Percentiles rank a stretch among this genome's conserved stretches.
Conservation (phyloP, 2,329 filamentous ascomycete genomes). For the Botrytis tulipae region DNA sequence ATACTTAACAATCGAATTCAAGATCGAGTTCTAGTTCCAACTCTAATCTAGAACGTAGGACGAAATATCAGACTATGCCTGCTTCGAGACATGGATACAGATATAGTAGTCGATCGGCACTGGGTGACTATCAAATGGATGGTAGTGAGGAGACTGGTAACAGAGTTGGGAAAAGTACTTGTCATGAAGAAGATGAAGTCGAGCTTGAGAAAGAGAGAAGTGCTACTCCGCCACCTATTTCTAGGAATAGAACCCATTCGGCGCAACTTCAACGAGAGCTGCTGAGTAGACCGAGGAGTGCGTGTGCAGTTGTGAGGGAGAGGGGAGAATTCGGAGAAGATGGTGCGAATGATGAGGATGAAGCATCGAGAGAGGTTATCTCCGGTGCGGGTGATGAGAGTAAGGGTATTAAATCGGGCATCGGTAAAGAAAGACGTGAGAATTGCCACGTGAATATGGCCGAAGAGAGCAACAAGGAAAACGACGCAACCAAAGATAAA, state of each 20-base stretch:
- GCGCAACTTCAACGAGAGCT: slow-evolving; percentile 11
- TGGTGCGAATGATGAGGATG: slow-evolving; percentile 11
- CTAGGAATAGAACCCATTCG: slow-evolving; percentile 22
- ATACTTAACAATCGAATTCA: neutral
- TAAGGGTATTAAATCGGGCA: neutral
- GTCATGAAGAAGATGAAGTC: neutral
- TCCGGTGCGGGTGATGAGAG: neutral
- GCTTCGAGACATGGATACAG: neutral
- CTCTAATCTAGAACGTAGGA: neutral
- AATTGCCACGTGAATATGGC: slow-evolving; percentile 11
- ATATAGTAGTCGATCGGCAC: slow-evolving; percentile 1
- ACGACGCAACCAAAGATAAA: neutral
- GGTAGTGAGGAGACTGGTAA: slow-evolving; percentile 8
- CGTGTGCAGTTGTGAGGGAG: slow-evolving; percentile 17
- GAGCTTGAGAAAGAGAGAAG: slow-evolving; percentile 24
- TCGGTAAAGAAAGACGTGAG: slow-evolving; percentile 14
- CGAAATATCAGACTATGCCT: slow-evolving; percentile 6
- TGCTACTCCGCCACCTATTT: slow-evolving; percentile 36
- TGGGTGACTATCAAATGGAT: slow-evolving; percentile 5
- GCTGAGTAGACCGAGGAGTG: slow-evolving; percentile 26
- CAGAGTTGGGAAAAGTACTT: slow-evolving; percentile 15
- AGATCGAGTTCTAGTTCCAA: neutral
- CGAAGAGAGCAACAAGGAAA: slow-evolving; percentile 14
- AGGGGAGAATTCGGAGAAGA: slow-evolving; percentile 15
- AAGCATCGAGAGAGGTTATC: neutral